Evolutionary conservation across 2,329 filamentous ascomycete genomes (phyloP), one percentile per base, ranked within the genome.

Genomic region (Coniochaeta prunicola): DNA sequence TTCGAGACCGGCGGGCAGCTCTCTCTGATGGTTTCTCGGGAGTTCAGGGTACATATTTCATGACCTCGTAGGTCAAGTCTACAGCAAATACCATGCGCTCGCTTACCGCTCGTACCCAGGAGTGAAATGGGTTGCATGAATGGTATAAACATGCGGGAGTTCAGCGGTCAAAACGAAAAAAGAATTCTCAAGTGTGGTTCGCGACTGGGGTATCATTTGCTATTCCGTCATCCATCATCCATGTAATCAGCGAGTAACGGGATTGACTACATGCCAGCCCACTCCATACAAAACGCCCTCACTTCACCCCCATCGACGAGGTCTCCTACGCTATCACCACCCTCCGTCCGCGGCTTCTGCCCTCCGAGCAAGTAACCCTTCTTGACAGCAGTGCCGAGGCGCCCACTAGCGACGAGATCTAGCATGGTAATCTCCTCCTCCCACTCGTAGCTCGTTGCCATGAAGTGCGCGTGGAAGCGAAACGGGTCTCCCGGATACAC

Each of bases 401-500:
- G 82, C 5, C 94, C 94, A 8, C 91, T 92, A 21, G 87, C 89
- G 17, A 97, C 88, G 15, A 99, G 77, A 64, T 96, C 90, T 64
- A 97, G 81, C 67, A 97, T 77, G 38, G 89, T 83, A 59, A 99
- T 88, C 65, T 92, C 85, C 67, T 96, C 85, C 61, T 97, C 86
- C 91, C 92, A 97, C n/a, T 80, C 85, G 65, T 89, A 85, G 33
- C 89, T 86, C n/a, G 88, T 89, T 8, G 88, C 90, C 66, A 96
- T 82, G 71, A 96, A 97, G 72, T 99, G 94, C 53, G 91, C 94
- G 73, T 99, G 94, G 71, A 96, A 99, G 12, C 94, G 87, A 57
- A 99, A 79, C 1, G 94, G 92, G 70, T 99, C 94, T 53, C 94
- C 94, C 0, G 94, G 94, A 67, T 99, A 99, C 5, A 96, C 91